phyloP scores from a whole-genome alignment of 345 rosid species.

The Eutrema japonicum region DNA sequence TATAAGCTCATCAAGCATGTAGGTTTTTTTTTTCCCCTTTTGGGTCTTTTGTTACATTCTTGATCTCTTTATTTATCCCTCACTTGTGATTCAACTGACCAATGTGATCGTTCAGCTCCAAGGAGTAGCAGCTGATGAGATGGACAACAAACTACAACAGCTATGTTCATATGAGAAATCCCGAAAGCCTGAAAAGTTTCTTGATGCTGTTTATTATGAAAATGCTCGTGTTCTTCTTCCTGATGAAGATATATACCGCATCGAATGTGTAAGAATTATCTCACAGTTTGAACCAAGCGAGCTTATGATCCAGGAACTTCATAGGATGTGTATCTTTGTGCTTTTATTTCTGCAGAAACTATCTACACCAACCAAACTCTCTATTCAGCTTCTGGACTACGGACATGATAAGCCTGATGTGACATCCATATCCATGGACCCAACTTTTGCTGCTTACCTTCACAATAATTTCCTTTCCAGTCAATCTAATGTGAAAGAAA shows the following conservation, averaged over 20 bases:
- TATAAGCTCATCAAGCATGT: slow-evolving; percentile 94
- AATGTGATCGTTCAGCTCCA: slow-evolving; percentile 66
- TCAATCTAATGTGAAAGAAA: slow-evolving; percentile 62
- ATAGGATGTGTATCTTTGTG: background rate
- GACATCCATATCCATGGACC: slow-evolving; percentile 83
- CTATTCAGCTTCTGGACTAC: slow-evolving; percentile 88
- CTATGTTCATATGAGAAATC: slow-evolving; percentile 80
- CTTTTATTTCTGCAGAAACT: slow-evolving; percentile 54
- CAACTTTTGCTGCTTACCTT: slow-evolving; percentile 77
- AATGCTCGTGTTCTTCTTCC: slow-evolving; percentile 86
- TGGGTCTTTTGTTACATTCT: slow-evolving; percentile 5
- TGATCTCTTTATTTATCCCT: background rate
- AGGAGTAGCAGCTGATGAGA: slow-evolving; percentile 79
- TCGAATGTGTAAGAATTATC: slow-evolving; percentile 77
- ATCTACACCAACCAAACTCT: slow-evolving; percentile 57
- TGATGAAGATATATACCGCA: slow-evolving; percentile 85
- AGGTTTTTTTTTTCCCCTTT: slow-evolving; percentile 18
- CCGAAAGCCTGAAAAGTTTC: slow-evolving; percentile 67
- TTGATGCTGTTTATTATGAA: slow-evolving; percentile 77
- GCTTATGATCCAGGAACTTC: slow-evolving; percentile 5
- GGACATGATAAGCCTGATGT: slow-evolving; percentile 94
- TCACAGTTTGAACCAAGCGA: slow-evolving; percentile 6
- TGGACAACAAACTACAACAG: slow-evolving; percentile 89
- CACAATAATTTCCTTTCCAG: slow-evolving; percentile 68
- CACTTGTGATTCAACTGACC: slow-evolving; percentile 2